These are phyloP conservation scores for Microbotryum intermedium DNA, from an alignment of 1,284 basidiomycete species.

Conservation along the genomic window DNA sequence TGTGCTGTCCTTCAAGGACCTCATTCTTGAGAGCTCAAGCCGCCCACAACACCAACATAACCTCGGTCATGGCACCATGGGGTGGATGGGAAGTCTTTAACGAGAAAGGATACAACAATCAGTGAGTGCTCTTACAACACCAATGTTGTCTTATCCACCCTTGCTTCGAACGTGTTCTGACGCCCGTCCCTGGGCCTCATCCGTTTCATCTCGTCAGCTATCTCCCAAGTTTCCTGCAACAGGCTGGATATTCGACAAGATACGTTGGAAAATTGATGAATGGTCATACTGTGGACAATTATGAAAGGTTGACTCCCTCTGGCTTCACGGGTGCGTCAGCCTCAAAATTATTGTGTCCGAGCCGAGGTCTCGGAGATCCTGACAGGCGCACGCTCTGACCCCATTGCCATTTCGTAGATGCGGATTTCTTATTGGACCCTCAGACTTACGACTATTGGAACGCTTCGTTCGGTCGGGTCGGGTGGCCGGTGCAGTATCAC, in stretches of 20 bases:
- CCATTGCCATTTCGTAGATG: not conserved
- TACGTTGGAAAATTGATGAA: conserved; percentile 39
- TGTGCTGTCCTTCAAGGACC: conserved; percentile 36
- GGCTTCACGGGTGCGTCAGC: conserved; percentile 3
- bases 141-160: no score
- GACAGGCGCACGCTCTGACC: not conserved
- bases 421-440: conserved; percentile 36
- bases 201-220: conserved; percentile 7
- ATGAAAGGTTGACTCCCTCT: conserved; percentile 13
- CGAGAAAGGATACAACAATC: conserved; percentile 32
- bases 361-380: not conserved
- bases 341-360: no score
- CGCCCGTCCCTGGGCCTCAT: not conserved
- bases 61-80: conserved; percentile 31
- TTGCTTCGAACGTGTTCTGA: no score
- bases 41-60: conserved; percentile 37
- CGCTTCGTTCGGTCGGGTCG: conserved; percentile 7
- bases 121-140: not conserved
- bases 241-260: conserved; percentile 34
- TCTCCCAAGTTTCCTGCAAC: conserved; percentile 34
- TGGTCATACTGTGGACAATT: conserved; percentile 32
- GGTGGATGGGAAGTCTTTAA: conserved; percentile 36
- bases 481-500: conserved; percentile 23
- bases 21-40: conserved; percentile 33
- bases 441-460: conserved; percentile 38